These are phyloP conservation scores for Rachicladosporium sp. DNA, from an alignment of 2,329 filamentous ascomycete genomes.

Conservation along the genomic window DNA sequence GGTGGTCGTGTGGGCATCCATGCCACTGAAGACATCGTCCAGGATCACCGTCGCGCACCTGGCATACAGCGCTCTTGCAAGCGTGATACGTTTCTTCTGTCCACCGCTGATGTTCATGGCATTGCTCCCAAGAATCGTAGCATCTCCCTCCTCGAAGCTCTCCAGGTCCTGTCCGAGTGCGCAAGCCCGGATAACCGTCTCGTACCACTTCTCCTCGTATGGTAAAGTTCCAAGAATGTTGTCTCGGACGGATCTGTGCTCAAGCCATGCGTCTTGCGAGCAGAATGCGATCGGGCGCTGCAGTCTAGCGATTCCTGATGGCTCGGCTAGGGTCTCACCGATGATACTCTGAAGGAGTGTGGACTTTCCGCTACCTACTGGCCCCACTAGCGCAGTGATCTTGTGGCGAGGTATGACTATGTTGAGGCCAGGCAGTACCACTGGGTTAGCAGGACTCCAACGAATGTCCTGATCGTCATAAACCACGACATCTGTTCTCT, in stretches of 20 bases:
- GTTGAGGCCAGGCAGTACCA: slow-evolving; percentile 30
- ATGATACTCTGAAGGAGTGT: slow-evolving; percentile 36
- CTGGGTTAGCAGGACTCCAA: slow-evolving; percentile 32
- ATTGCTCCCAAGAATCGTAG: slow-evolving; percentile 35
- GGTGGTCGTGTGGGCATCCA: slow-evolving; percentile 39
- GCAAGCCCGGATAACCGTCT: slow-evolving; percentile 25
- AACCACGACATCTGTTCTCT: slow-evolving; percentile 21
- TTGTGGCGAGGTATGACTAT: slow-evolving; percentile 30
- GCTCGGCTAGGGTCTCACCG: slow-evolving; percentile 27
- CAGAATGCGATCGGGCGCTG: slow-evolving; percentile 23
- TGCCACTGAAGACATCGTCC: slow-evolving; percentile 40
- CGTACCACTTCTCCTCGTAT: slow-evolving; percentile 28
- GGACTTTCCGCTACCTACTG: slow-evolving; percentile 42
- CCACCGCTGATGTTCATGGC: slow-evolving; percentile 24
- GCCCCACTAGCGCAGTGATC: slow-evolving; percentile 39
- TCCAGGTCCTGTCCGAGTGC: slow-evolving; percentile 31
- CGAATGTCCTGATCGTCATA: slow-evolving; percentile 22
- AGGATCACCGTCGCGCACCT: slow-evolving; percentile 36
- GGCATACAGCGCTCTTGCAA: slow-evolving; percentile 35
- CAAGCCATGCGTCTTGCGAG: slow-evolving; percentile 27
- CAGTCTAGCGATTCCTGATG: slow-evolving; percentile 21
- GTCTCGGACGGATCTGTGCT: slow-evolving; percentile 25
- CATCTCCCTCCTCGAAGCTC: slow-evolving; percentile 37
- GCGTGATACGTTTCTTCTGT: slow-evolving; percentile 31
- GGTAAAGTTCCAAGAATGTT: slow-evolving; percentile 25